Percentiles rank a stretch among this genome's conserved stretches.
These are phyloP conservation scores for Arachis hypogaea DNA, from an alignment of 306 rosid genomes.

Conservation along the genomic window DNA sequence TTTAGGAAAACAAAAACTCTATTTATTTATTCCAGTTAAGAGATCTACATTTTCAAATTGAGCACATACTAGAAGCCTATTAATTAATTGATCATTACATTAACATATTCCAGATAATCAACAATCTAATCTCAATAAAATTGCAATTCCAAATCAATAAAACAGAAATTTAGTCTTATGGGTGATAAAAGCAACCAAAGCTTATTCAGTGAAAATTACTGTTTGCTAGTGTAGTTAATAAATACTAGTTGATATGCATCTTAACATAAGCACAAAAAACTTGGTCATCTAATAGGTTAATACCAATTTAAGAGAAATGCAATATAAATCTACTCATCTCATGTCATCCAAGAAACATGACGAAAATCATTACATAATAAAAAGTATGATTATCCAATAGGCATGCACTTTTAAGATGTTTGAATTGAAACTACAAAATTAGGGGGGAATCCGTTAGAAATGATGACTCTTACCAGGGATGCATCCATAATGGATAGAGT, in stretches of 20 bases:
- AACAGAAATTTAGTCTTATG: constrained; percentile 8
- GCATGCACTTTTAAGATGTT: constrained; percentile 6
- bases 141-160: constrained; percentile 2
- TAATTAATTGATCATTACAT: constrained; percentile 7
- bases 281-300: not conserved
- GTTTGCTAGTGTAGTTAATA: constrained; percentile 13
- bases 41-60: not conserved
- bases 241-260: constrained; percentile 12
- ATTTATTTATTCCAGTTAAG: not conserved
- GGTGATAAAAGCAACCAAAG: constrained; percentile 18
- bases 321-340: constrained; percentile 4
- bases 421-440: constrained; percentile 24
- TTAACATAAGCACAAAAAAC: constrained; percentile 1
- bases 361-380: not conserved
- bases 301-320: constrained; percentile 21
- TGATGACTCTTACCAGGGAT: constrained; percentile 72
- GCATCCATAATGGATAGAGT: constrained; percentile 97
- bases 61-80: not conserved
- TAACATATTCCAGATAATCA: constrained; percentile 18
- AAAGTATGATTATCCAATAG: constrained; percentile 6
- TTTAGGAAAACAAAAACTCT: not conserved
- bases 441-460: constrained; percentile 7
- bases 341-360: constrained; percentile 27
- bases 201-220: constrained; percentile 16
- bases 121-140: constrained; percentile 18